Conservation (phyloP, 1,284 basidiomycete genomes). For the Takashimella tepidaria region DNA sequence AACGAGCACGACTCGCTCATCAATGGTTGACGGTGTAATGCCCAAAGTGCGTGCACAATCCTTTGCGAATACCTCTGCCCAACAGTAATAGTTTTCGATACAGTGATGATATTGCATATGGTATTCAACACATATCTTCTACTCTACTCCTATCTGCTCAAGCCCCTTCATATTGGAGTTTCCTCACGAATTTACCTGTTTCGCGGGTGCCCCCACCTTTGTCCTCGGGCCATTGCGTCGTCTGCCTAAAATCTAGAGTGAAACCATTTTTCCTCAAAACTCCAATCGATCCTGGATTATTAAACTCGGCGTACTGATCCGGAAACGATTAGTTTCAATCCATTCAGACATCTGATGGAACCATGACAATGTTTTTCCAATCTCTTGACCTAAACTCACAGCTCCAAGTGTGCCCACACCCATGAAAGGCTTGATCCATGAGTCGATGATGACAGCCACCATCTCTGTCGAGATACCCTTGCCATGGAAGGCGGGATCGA, state of each 20-base stretch:
- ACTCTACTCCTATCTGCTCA: neutral
- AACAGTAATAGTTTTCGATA: no score
- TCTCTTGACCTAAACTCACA: neutral
- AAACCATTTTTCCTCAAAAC: conserved; percentile 18
- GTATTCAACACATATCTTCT: no score
- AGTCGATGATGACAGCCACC: conserved; percentile 7
- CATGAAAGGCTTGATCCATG: conserved; percentile 10
- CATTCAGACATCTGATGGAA: neutral
- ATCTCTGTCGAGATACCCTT: conserved; percentile 12
- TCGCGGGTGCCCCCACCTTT: conserved; percentile 19
- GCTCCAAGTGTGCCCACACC: conserved; percentile 7
- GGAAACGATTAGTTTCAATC: no score
- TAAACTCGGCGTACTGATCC: conserved; percentile 5
- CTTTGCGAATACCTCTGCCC: no score
- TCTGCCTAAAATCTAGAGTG: neutral
- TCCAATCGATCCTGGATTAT: conserved; percentile 9
- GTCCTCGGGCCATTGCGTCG: conserved; percentile 18
- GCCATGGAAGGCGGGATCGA: conserved; percentile 13
- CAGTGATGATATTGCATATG: no score
- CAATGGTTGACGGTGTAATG: no score
- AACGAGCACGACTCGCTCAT: no score
- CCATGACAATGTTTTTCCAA: neutral
- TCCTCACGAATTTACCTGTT: conserved; percentile 10
- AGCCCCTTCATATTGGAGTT: no score
- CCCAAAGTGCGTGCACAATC: no score